Conservation (phyloP, 441 rosid species). For the Dalechampia spathulata region DNA sequence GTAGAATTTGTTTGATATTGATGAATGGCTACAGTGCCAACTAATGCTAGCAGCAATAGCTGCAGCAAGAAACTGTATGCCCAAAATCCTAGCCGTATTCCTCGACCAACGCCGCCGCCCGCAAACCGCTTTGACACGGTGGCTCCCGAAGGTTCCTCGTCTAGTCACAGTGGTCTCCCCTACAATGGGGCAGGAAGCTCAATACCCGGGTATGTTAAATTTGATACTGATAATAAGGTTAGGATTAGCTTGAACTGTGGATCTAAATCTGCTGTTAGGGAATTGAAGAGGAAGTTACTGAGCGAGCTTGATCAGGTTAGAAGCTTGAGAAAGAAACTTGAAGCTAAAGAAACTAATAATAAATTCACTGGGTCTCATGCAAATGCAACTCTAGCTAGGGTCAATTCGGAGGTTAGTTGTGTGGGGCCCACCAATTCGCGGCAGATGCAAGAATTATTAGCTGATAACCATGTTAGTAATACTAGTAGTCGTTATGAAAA, state of each 20-base stretch:
- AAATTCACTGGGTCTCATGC: too few relatives aligned
- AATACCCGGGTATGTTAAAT: slow-evolving; percentile 28
- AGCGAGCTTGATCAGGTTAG: slow-evolving; percentile 69
- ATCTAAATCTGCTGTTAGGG: slow-evolving; percentile 45
- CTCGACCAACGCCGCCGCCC: slow-evolving; percentile 10
- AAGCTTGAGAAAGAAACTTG: slow-evolving; percentile 49
- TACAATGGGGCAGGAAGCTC: slow-evolving; percentile 20
- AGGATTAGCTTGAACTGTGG: slow-evolving; percentile 49
- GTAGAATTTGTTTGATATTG: too few relatives aligned
- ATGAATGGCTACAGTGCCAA: slow-evolving; percentile 44
- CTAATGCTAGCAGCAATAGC: slow-evolving; percentile 10
- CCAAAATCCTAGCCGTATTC: slow-evolving; percentile 14
- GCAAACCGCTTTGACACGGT: slow-evolving; percentile 18
- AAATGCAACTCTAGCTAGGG: slow-evolving; percentile 30
- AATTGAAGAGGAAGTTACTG: slow-evolving; percentile 52
- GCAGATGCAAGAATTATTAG: slow-evolving; percentile 19
- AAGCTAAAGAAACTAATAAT: slow-evolving; percentile 28
- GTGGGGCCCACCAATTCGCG: slow-evolving; percentile 36
- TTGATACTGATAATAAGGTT: slow-evolving; percentile 37
- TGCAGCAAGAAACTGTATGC: slow-evolving; percentile 26
- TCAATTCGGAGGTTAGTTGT: slow-evolving; percentile 46
- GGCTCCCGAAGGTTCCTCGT: slow-evolving; percentile 39
- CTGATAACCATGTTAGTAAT: slow-evolving; percentile 17
- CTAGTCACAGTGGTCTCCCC: slow-evolving; percentile 27
- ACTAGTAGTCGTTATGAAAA: slow-evolving; percentile 23